Evolutionary conservation across 1,284 basidiomycete species (phyloP), one percentile per base, ranked within the genome.

Genomic region (Papiliotrema terrestris): DNA sequence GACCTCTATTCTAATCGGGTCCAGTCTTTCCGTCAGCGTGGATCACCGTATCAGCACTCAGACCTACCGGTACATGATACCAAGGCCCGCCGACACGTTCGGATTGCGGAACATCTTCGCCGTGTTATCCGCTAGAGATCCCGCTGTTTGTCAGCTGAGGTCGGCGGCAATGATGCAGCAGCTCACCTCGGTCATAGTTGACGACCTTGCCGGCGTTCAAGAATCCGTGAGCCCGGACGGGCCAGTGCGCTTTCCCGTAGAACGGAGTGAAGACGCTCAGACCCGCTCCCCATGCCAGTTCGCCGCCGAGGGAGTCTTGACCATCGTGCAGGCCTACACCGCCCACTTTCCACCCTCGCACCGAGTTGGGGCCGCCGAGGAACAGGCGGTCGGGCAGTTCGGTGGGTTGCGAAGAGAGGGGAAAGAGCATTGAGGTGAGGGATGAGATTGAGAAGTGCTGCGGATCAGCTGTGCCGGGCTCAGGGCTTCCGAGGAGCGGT

Each of bases 301-400:
- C 90, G 2, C 94, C 96, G 3, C 96, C 96, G 1, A 95, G 72
- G 0, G 89, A 90, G 72, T 98, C 83, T 47, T 68, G 69, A 25
- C 85, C 83, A 66, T 95, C 91, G 32, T 84, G 82, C 1, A 89
- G 86, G 0, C 96, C 96, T 73, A 98, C 80, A 1, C 87, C 83
- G 66, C 92, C 94, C 26, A 84, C 81, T 55, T 84, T 84, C 80
- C 97, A 98, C 58, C 88, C 87, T 25, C 96, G 81, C 2, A 98
- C 81, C 47, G 85, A 89, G n/a, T 88, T 85, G 0, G 96, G 93
- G 0, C 95, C 96, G 26, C 95, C 96, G 0, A 98, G 82, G 65
- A 95, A 93, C 72, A 94, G 95, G 4, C 91, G 84, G 75, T 99
- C 96, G 1, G 75, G 36, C 82, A 84, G 69, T 61, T 52, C 85